Percentiles rank a stretch among this genome's conserved stretches.
Conservation (phyloP, 225 moss, liverwort and hornwort species). For the Antitrichia curtipendula region DNA sequence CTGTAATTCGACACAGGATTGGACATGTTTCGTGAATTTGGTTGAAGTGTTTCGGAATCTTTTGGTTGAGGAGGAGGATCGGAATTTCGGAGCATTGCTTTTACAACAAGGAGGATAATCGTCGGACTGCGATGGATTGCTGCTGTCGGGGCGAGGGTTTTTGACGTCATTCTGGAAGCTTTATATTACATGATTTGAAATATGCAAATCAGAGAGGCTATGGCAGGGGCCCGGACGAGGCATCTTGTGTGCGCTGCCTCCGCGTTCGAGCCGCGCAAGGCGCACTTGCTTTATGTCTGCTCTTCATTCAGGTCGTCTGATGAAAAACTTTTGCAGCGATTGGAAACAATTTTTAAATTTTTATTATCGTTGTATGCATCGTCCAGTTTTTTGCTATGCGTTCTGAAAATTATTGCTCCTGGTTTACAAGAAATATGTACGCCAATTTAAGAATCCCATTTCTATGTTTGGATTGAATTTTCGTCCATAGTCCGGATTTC, state of each 20-base stretch:
- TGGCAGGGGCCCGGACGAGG: conserved; percentile 12
- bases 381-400: not conserved
- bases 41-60: not conserved
- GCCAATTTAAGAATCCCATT: not conserved
- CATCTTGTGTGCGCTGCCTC: conserved; percentile 6
- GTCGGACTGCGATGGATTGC: conserved; percentile 4
- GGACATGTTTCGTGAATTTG: not conserved
- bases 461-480: not conserved
- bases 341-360: not conserved
- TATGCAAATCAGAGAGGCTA: conserved; percentile 2
- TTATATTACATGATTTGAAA: not conserved
- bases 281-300: not conserved
- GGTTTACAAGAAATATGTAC: not conserved
- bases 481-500: not conserved
- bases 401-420: not conserved
- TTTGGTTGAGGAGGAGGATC: not conserved
- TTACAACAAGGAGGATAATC: not conserved
- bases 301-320: conserved; percentile 23
- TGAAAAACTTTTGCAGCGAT: not conserved
- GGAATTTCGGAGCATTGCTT: not conserved
- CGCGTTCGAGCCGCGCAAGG: conserved; percentile 7
- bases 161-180: not conserved
- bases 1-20: not conserved
- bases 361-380: not conserved
- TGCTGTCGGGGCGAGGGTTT: conserved; percentile 9